Percentiles rank a stretch among this genome's conserved stretches.
Evolutionary conservation across 495 filamentous ascomycete genomes (phyloP).

Genomic region (Penicillium riverlandense): DNA sequence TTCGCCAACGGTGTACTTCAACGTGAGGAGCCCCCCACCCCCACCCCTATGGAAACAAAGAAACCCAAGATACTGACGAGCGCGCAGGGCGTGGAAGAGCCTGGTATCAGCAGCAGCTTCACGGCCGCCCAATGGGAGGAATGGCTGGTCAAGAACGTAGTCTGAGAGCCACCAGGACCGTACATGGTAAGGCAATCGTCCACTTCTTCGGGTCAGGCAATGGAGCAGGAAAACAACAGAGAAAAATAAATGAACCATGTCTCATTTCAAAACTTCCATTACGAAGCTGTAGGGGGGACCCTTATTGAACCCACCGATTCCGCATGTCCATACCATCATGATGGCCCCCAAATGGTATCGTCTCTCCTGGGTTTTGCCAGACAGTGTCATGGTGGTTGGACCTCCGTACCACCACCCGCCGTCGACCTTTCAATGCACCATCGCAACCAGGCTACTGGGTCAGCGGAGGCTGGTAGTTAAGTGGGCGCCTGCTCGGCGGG

Average conservation of each 20-base stretch:
- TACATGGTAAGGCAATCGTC: too few relatives aligned
- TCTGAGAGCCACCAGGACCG: slow-evolving; percentile 27
- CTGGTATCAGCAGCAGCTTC: slow-evolving; percentile 71
- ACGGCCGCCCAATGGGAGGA: slow-evolving; percentile 72
- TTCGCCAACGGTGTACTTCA: slow-evolving; percentile 80
- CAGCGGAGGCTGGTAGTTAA: slow-evolving; percentile 74
- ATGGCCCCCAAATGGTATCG: slow-evolving; percentile 1
- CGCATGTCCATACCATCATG: slow-evolving; percentile 14
- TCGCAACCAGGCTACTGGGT: slow-evolving; percentile 25
- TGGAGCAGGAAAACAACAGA: slow-evolving; percentile 1
- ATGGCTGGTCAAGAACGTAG: slow-evolving; percentile 74
- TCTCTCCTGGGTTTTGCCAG: background rate
- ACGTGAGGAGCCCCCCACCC: slow-evolving; percentile 35
- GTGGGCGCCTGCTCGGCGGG: slow-evolving; percentile 55
- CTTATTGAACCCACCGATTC: slow-evolving; percentile 17
- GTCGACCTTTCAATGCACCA: slow-evolving; percentile 6
- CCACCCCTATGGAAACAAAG: background rate
- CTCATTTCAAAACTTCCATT: slow-evolving; percentile 25
- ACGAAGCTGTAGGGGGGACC: slow-evolving; percentile 18
- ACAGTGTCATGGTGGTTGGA: too few relatives aligned
- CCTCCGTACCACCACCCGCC: background rate
- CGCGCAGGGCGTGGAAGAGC: slow-evolving; percentile 63
- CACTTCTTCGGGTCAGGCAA: background rate
- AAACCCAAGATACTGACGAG: slow-evolving; percentile 16
- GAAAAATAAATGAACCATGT: slow-evolving; percentile 23